Evolutionary conservation across 2,329 filamentous ascomycete genomes (phyloP), one percentile per base, ranked within the genome.

Genomic region (Aspergillus fumigatus): DNA sequence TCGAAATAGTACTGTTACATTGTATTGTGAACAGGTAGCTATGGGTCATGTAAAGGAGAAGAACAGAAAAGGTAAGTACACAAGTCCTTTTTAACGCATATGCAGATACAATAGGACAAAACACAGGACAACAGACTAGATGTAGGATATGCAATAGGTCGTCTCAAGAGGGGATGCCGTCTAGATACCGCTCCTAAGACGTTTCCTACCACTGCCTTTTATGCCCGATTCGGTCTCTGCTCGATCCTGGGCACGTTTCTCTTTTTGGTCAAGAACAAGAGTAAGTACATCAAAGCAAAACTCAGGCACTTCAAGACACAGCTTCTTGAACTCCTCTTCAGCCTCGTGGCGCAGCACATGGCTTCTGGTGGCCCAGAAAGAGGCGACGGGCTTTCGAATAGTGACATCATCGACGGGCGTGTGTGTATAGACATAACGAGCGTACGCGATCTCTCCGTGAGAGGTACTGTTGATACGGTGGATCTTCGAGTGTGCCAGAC

Each of bases 261-360:
- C 76, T 58, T 74, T 76, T 41, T 74, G 70, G 59, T 79, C 77
- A 38, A 80, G 64, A 25, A 79, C 72, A 29, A 78, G 67, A 25
- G 85, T 92, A 58, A 97, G 84, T 55, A 97, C 89, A 73, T 97
- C 92, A 78, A 92, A 97, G 69, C 89, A 89, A 71, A 97, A 97
- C 70, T 95, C 88, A 19, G 92, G 92, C 71, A 87, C 92, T 76
- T 96, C 89, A 71, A 96, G 77, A 77, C 92, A 96, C 75, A 96
- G 84, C 48, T 82, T 74, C 72, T 87, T 86, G 83, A 96, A 96
- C 75, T 95, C 90, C 6, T 84, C 82, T 74, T 95, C 90, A 40
- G 92, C 90, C 75, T 96, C 90, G 74, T 92, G 83, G 19, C 92
- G 88, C 61, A 96, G 79, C 11, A 90, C 87, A 76, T 94, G 91